phyloP scores from a whole-genome alignment of 2,329 filamentous ascomycete species.

The Xylariomycetidae sp. region DNA sequence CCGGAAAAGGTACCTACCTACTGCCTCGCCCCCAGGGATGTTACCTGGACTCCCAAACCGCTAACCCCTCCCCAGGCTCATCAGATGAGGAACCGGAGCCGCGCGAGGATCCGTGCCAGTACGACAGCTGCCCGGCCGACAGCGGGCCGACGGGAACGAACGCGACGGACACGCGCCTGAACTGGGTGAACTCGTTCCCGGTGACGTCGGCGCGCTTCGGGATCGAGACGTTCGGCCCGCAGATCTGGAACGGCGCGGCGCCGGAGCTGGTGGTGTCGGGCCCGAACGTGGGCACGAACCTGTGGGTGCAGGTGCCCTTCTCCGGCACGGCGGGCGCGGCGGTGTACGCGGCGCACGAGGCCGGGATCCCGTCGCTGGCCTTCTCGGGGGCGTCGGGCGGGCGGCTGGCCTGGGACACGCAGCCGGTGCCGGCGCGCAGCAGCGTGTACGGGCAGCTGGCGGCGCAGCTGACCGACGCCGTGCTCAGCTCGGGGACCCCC shows the following conservation, averaged over 20 bases:
- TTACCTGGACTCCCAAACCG: conserved; percentile 1
- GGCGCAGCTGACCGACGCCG: conserved; percentile 46
- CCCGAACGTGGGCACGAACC: conserved; percentile 46
- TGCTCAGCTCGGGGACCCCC: conserved; percentile 52
- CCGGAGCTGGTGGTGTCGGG: conserved; percentile 62
- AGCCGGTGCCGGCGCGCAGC: conserved; percentile 46
- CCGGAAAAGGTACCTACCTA: conserved; percentile 47
- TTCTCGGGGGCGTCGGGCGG: conserved; percentile 53
- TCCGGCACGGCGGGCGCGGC: conserved; percentile 66
- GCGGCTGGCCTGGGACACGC: conserved; percentile 43
- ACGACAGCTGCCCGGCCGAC: conserved; percentile 52
- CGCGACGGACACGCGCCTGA: conserved; percentile 48
- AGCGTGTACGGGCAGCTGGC: conserved; percentile 60
- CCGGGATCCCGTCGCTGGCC: conserved; percentile 59
- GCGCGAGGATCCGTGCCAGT: conserved; percentile 50
- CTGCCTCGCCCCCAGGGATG: conserved; percentile 2
- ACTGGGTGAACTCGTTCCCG: conserved; percentile 68
- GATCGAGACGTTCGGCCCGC: conserved; percentile 48
- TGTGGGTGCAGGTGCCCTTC: conserved; percentile 49
- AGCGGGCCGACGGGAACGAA: conserved; percentile 54
- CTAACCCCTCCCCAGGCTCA: conserved; percentile 39
- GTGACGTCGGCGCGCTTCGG: conserved; percentile 59
- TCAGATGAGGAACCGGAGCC: conserved; percentile 39
- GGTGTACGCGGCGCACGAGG: conserved; percentile 47
- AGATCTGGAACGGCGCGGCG: conserved; percentile 43